Conservation (phyloP, 371 early-diverging fungal genomes). For the Actinomucor elegans region DNA sequence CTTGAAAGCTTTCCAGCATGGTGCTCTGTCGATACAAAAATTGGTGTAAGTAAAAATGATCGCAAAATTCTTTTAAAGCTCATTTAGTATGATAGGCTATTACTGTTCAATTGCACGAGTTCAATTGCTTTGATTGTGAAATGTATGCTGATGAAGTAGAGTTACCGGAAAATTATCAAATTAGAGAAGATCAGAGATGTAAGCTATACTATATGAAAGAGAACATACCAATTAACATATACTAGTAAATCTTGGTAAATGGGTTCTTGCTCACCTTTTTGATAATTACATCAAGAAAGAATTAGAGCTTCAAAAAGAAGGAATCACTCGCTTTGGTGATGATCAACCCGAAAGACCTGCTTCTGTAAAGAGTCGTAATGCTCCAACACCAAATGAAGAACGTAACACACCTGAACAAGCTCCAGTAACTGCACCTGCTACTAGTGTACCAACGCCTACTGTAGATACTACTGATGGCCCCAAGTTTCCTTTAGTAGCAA, state of each 20-base stretch:
- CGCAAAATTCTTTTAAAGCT: neutral
- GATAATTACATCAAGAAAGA: conserved; percentile 51
- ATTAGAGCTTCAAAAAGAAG: conserved; percentile 20
- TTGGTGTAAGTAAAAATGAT: conserved; percentile 59
- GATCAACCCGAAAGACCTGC: conserved; percentile 14
- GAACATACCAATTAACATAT: neutral
- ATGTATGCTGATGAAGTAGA: conserved; percentile 79
- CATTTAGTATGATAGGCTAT: conserved; percentile 48
- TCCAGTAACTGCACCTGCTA: conserved; percentile 5
- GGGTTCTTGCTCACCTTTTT: conserved; percentile 80
- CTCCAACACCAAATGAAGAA: conserved; percentile 6
- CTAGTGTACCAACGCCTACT: conserved; percentile 2
- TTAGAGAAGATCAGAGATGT: conserved; percentile 75
- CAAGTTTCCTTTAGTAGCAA: conserved; percentile 25
- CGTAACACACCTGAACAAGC: neutral
- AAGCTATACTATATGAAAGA: conserved; percentile 16
- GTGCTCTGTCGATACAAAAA: conserved; percentile 90
- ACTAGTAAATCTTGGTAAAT: conserved; percentile 80
- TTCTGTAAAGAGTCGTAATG: conserved; percentile 8
- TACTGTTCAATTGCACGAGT: conserved; percentile 85
- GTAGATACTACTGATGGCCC: conserved; percentile 5
- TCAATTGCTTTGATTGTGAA: conserved; percentile 80
- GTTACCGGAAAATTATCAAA: conserved; percentile 42
- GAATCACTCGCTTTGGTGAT: conserved; percentile 4
- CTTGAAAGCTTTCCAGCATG: conserved; percentile 85